These are phyloP conservation scores for Iberis pinnata DNA, from an alignment of 345 rosid genomes.

Conservation along the genomic window DNA sequence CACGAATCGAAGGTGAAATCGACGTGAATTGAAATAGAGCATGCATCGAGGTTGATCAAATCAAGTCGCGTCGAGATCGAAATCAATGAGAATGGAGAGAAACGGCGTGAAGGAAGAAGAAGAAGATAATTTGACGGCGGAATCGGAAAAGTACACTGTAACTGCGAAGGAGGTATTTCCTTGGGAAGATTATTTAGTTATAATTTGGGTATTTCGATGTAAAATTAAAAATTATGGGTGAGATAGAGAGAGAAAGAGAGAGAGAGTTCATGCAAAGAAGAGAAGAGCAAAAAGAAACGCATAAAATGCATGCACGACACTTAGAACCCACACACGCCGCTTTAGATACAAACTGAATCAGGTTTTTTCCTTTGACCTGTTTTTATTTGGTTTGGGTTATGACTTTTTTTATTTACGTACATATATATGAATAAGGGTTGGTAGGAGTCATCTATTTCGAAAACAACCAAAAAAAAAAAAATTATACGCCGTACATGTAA, in stretches of 20 bases:
- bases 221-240: constrained; percentile 18
- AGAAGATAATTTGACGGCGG: constrained; percentile 19
- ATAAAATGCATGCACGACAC: constrained; percentile 83
- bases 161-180: constrained; percentile 28
- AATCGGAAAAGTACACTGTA: constrained; percentile 19
- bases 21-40: constrained; percentile 26
- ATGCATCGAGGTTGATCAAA: constrained; percentile 31
- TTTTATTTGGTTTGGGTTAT: too few relatives aligned
- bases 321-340: constrained; percentile 51
- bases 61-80: background rate
- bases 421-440: too few relatives aligned
- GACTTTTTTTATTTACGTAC: too few relatives aligned
- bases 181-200: background rate
- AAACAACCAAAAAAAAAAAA: too few relatives aligned
- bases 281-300: constrained; percentile 38
- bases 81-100: too few relatives aligned
- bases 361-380: too few relatives aligned
- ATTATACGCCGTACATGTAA: too few relatives aligned
- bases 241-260: constrained; percentile 31
- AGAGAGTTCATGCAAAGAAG: constrained; percentile 46
- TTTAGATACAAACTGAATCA: background rate
- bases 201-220: constrained; percentile 15
- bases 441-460: too few relatives aligned
- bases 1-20: constrained; percentile 25
- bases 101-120: background rate